Evolutionary conservation across 768 basidiomycete genomes (phyloP).

Genomic region (Podaxis sp.): DNA sequence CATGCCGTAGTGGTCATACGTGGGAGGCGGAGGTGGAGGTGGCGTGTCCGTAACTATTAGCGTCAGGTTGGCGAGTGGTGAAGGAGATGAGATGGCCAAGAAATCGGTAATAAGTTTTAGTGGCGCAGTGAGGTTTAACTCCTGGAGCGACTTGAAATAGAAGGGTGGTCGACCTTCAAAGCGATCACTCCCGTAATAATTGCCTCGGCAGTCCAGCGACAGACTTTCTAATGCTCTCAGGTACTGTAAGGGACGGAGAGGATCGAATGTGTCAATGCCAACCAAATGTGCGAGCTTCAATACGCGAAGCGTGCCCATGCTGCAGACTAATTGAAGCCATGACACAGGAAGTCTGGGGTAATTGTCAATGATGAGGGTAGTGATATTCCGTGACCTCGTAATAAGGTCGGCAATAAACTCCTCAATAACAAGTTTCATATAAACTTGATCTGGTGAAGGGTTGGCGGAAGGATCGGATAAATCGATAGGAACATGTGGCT

Average conservation of each 20-base stretch:
- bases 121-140: neutral
- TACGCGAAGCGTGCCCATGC: neutral
- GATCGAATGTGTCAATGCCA: neutral
- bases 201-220: neutral
- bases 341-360: neutral
- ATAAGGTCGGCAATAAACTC: neutral
- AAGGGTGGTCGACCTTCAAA: neutral
- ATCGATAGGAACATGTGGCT: too few species aligned
- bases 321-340: neutral
- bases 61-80: neutral
- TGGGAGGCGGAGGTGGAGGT: too few species aligned
- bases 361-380: neutral
- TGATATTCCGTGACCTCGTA: neutral
- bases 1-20: too few species aligned
- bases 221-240: neutral
- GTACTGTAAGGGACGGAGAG: neutral
- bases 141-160: neutral
- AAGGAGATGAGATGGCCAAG: neutral
- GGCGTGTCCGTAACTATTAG: neutral
- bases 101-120: neutral
- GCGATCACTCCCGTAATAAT: neutral
- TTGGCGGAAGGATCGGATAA: neutral
- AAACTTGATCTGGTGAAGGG: neutral
- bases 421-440: neutral
- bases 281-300: neutral